phyloP scores from a whole-genome alignment of 768 basidiomycete genomes.

The Tylopilus cervinicoccineus region DNA sequence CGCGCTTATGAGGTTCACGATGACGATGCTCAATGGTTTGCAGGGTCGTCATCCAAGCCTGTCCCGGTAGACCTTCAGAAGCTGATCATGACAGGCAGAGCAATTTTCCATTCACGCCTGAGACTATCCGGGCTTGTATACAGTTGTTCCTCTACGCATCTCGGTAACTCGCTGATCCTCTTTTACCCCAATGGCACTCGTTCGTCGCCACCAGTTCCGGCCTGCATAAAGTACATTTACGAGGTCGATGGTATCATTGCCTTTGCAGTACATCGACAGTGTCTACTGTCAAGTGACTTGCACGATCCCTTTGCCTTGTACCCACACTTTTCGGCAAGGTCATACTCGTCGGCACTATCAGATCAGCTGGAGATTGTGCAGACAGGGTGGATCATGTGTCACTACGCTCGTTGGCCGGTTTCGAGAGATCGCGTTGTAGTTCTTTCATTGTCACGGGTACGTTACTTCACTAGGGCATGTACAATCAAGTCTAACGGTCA shows the following conservation, averaged over 20 bases:
- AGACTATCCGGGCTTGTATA: slow-evolving; percentile 2
- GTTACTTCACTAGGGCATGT: too few species aligned
- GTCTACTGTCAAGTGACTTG: neutral
- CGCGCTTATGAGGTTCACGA: neutral
- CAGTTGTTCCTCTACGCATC: slow-evolving; percentile 5
- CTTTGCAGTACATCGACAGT: slow-evolving; percentile 8
- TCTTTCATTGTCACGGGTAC: too few species aligned
- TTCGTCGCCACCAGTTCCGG: slow-evolving; percentile 3
- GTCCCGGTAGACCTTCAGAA: too few species aligned
- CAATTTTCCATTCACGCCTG: neutral
- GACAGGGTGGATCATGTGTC: too few species aligned
- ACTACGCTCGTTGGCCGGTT: too few species aligned
- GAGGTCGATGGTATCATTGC: neutral
- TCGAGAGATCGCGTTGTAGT: too few species aligned
- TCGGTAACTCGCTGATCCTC: slow-evolving; percentile 9
- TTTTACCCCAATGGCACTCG: slow-evolving; percentile 6
- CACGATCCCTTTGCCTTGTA: neutral
- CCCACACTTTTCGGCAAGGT: neutral
- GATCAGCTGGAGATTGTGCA: too few species aligned
- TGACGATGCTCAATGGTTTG: neutral
- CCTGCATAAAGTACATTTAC: slow-evolving; percentile 16
- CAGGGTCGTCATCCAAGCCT: neutral
- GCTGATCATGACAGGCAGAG: too few species aligned
- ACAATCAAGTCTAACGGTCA: too few species aligned
- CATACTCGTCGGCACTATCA: too few species aligned